A percentile compares a stretch with the other conserved stretches of the same genome.
Evolutionary conservation across 345 rosid species (phyloP).

Genomic region (Lenwebbia sp.): DNA sequence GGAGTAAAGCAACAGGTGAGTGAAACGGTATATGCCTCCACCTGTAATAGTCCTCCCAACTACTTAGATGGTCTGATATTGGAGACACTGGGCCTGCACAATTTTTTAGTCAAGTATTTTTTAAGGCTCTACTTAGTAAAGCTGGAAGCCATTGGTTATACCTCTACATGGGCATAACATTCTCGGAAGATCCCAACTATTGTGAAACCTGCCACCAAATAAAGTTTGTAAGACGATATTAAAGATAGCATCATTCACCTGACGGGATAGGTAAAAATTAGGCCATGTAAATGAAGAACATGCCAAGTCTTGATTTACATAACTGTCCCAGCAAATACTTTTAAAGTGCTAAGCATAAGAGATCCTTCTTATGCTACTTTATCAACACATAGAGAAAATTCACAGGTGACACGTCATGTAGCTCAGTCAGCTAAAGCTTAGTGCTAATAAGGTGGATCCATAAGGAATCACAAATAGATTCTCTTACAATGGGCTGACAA

Average conservation of each 20-base stretch:
- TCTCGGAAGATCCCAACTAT: constrained; percentile 54
- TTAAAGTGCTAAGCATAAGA: background rate
- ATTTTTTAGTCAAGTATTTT: background rate
- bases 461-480: background rate
- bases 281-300: background rate
- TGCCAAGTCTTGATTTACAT: background rate
- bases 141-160: constrained; percentile 7
- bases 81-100: constrained; percentile 46
- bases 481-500: background rate
- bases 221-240: background rate
- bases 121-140: background rate
- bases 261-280: fast-evolving
- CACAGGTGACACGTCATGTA: background rate
- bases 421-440: background rate
- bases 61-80: constrained; percentile 12
- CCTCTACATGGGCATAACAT: constrained; percentile 69
- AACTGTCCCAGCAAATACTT: background rate
- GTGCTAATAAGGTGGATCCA: background rate
- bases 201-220: constrained; percentile 19
- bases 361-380: background rate
- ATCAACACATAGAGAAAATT: background rate
- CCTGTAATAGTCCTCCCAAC: constrained; percentile 65
- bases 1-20: constrained; percentile 84
- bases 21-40: constrained; percentile 72
- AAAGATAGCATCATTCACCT: background rate